Conservation (phyloP, 345 rosid species). For the Ceriops decandra region DNA sequence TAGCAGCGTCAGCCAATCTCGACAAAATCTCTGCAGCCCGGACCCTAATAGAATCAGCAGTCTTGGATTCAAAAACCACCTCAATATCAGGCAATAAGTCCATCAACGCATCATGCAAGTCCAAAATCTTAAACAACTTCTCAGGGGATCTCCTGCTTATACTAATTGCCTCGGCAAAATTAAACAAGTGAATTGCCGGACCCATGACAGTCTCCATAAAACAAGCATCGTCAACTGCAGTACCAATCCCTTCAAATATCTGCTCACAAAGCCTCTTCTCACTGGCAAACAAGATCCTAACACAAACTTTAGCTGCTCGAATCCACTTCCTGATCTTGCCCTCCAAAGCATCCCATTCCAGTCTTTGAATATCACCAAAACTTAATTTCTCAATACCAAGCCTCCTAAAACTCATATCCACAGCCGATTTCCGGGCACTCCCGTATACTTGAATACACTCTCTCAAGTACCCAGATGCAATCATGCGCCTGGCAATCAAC, state of each 20-base stretch:
- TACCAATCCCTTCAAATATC: conserved; percentile 67
- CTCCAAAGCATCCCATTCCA: conserved; percentile 83
- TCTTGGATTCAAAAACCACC: conserved; percentile 59
- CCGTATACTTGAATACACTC: conserved; percentile 95
- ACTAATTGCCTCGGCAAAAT: conserved; percentile 87
- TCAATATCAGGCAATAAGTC: conserved; percentile 79
- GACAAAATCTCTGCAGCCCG: conserved; percentile 83
- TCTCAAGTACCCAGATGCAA: conserved; percentile 68
- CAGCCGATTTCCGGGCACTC: conserved; percentile 75
- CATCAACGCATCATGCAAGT: conserved; percentile 70
- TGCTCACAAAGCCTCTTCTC: conserved; percentile 82
- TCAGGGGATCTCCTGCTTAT: conserved; percentile 88
- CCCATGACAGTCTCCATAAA: conserved; percentile 85
- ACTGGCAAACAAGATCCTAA: conserved; percentile 75
- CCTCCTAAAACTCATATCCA: conserved; percentile 61
- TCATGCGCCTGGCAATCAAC: conserved; percentile 72
- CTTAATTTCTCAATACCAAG: conserved; percentile 85
- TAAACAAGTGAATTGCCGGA: conserved; percentile 67
- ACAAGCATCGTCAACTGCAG: conserved; percentile 64
- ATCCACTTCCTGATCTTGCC: conserved; percentile 86
- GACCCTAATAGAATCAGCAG: conserved; percentile 49
- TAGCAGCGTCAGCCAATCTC: conserved; percentile 74
- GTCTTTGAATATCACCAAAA: conserved; percentile 88
- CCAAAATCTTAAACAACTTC: conserved; percentile 86
- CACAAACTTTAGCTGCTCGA: conserved; percentile 72